Conservation (phyloP, 148 eudicot genomes). For the Drosera capensis region DNA sequence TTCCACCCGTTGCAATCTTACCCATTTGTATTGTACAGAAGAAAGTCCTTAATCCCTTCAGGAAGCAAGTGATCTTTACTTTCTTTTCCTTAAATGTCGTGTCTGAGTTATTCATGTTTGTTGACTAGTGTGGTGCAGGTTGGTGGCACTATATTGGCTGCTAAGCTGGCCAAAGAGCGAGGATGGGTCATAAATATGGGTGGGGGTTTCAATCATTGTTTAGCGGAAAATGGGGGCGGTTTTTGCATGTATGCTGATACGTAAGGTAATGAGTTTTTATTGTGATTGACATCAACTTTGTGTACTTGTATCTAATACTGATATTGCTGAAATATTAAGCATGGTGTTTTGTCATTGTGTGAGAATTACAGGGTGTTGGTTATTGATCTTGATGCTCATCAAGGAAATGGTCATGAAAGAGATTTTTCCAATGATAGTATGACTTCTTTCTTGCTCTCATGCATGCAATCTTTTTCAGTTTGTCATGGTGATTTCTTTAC, state of each 20-base stretch:
- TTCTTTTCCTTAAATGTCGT: not conserved
- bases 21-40: constrained; percentile 66
- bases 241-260: constrained; percentile 93
- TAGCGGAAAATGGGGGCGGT: constrained; percentile 76
- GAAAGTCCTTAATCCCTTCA: constrained; percentile 67
- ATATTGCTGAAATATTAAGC: too few relatives aligned
- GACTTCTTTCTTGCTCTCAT: too few relatives aligned
- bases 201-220: constrained; percentile 97
- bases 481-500: too few relatives aligned
- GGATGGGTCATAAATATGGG: constrained; percentile 98
- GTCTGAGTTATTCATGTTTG: not conserved
- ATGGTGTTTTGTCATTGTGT: constrained; percentile 2
- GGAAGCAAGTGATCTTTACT: constrained; percentile 54
- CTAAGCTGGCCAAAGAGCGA: constrained; percentile 81
- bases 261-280: constrained; percentile 28
- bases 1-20: constrained; percentile 78
- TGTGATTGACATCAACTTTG: not conserved
- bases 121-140: constrained; percentile 25
- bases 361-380: constrained; percentile 81
- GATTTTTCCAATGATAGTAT: constrained; percentile 75
- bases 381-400: constrained; percentile 98
- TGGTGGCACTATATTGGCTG: constrained; percentile 83
- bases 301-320: not conserved
- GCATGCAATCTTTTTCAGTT: too few relatives aligned
- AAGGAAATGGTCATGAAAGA: constrained; percentile 92